Evolutionary conservation across 2,329 filamentous ascomycete species (phyloP), one percentile per base, ranked within the genome.

Genomic region (Geosmithia flava): DNA sequence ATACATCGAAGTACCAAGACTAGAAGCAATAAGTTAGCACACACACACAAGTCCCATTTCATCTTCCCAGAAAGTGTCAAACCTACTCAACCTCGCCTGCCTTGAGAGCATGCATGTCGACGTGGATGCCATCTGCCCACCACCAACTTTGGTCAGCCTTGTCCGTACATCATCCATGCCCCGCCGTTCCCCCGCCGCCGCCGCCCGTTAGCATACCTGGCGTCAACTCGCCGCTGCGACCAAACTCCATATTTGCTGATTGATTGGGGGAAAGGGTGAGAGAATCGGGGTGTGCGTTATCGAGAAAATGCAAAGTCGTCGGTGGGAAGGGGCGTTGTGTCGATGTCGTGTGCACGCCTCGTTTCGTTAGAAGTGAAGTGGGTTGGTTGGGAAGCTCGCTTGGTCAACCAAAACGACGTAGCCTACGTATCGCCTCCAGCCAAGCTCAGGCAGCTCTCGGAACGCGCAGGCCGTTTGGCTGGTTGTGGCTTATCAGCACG

Each of bases 21-120:
- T 95, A 58, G 33, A 37, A 11, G 15, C 33, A 49, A 51, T 69
- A 62, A 66, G 55, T 65, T 55, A 63, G 56, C 50, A n/a, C n/a
- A n/a, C n/a, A n/a, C n/a, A n/a, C 48, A 47, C 41, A 23, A 20
- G 16, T 42, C 16, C 13, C 39, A 6, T 20, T 33, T 17, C 15
- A 8, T 15, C 23, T 45, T 4, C 10, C 17, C 16, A 5, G 29
- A 2, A 45, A 3, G 3, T 11, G 20, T 15, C 3, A 10, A 23
- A 72, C 88, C 71, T 74, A 96, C 89, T 98, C 98, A 66, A 98
- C 91, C 74, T 98, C 93, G 53, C 93, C 93, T 70, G 89, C 93
- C 83, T 98, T 98, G 68, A 98, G 74, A 63, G 93, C 85, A 62
- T 97, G 87, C 93, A 98, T 98, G 65, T 98, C 93, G 59, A 98